Base-by-base conservation (phyloP, 139 green algal genomes). In the Edaphochlamys debaryana region DNA sequence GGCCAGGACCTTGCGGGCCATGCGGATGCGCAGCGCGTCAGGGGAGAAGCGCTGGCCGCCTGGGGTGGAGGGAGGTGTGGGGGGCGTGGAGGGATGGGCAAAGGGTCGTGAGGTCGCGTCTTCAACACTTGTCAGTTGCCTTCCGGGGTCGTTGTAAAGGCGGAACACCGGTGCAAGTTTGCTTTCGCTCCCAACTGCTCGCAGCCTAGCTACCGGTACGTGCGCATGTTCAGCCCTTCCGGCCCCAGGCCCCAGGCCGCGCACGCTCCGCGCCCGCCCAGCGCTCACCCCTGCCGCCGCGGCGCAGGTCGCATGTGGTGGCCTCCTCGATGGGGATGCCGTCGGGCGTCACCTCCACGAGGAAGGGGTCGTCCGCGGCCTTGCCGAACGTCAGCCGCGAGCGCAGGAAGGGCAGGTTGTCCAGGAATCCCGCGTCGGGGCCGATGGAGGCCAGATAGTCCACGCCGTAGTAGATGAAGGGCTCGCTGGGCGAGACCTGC, bases 281-380 rank as follows among this genome's bases (percentile, higher is more conserved):
- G n/a, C n/a, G n/a, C n/a, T n/a, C n/a, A n/a, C n/a, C n/a, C n/a
- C n/a, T n/a, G n/a, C n/a, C n/a, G n/a, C n/a, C n/a, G n/a, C 82
- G 41, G 4, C 89, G 48, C 38, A 91, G 66, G 58, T 92, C 89
- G 67, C 71, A 85, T 50, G 83, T 89, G 34, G 84, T 88, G 32
- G 87, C 84, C 62, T 88, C 84, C 79, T 93, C 89, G 23, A 93
- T 87, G 38, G 89, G 79, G 22, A 93, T 82, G 37, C 89, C 89
- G 42, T 93, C 89, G 32, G 89, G 86, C 20, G 89, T 93, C 25
- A 93, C 36, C 56, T 92, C 84, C 23, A 70, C 54, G 37, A 93
- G 67, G 77, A 93, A 89, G 2, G 82, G 83, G 71, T 93, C 89
- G 25, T 86, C 60, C 40, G 77, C 80, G 30, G 89, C 86, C 17